phyloP scores from a whole-genome alignment of 2,329 filamentous ascomycete genomes.

The Aureobasidium sp. region DNA sequence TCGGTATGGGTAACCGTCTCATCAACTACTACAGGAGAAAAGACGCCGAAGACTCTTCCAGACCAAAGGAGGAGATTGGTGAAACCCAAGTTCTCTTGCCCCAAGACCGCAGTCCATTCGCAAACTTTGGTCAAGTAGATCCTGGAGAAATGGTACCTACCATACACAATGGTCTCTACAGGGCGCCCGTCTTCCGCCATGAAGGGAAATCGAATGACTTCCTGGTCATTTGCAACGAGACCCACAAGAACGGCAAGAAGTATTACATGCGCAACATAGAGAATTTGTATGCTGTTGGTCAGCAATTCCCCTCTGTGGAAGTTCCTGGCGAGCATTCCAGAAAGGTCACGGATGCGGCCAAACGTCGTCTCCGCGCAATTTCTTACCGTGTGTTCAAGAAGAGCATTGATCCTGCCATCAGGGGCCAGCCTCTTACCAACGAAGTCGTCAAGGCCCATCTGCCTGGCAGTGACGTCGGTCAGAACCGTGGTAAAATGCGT shows the following conservation, averaged over 20 bases:
- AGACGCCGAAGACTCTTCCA: conserved; percentile 63
- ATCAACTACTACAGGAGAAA: conserved; percentile 95
- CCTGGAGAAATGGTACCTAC: conserved; percentile 84
- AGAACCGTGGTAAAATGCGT: conserved; percentile 93
- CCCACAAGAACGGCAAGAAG: conserved; percentile 63
- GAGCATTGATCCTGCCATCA: conserved; percentile 58
- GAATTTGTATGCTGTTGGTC: conserved; percentile 82
- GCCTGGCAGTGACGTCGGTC: conserved; percentile 84
- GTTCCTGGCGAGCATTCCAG: conserved; percentile 89
- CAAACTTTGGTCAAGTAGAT: conserved; percentile 87
- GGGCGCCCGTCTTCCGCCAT: conserved; percentile 88
- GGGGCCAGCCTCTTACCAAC: conserved; percentile 74
- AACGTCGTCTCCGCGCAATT: conserved; percentile 94
- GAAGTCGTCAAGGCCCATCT: conserved; percentile 58
- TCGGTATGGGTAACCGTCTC: conserved; percentile 91
- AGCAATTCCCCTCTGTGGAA: conserved; percentile 85
- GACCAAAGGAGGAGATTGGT: conserved; percentile 75
- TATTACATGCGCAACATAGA: conserved; percentile 87
- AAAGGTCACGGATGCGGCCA: conserved; percentile 93
- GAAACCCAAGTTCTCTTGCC: conserved; percentile 81
- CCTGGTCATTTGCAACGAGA: conserved; percentile 72
- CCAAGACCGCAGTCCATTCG: conserved; percentile 93
- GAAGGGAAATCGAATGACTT: conserved; percentile 72
- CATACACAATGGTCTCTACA: conserved; percentile 90
- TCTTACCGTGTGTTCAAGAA: conserved; percentile 81